phyloP scores from a whole-genome alignment of 257 asterid species.

The Nicotiana tomentosiformis region DNA sequence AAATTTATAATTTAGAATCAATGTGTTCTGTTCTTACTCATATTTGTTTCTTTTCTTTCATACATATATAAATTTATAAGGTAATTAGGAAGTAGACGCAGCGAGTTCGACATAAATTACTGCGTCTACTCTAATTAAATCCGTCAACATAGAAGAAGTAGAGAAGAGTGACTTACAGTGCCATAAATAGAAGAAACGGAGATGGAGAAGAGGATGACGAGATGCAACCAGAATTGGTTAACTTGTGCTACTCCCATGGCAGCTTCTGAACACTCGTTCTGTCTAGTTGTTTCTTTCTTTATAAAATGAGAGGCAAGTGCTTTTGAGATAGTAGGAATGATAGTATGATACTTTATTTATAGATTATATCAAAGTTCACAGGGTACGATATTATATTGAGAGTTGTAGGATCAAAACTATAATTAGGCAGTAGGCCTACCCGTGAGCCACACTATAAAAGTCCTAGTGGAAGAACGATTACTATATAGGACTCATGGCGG shows the following conservation, averaged over 20 bases:
- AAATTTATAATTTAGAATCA: neutral
- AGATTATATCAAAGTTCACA: neutral
- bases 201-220: neutral
- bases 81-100: neutral
- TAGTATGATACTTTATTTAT: neutral
- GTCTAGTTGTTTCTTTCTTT: neutral
- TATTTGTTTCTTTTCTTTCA: neutral
- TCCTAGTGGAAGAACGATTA: neutral
- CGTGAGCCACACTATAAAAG: neutral
- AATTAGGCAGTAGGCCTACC: neutral
- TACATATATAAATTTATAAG: neutral
- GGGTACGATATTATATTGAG: neutral
- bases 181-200: neutral
- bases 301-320: neutral
- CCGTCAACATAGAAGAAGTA: neutral
- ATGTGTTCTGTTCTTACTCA: no score
- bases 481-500: neutral
- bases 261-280: neutral
- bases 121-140: neutral
- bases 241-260: neutral
- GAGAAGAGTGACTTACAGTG: neutral
- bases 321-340: neutral
- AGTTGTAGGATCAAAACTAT: neutral
- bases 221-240: neutral
- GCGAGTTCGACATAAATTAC: neutral